Evolutionary conservation across 768 basidiomycete genomes (phyloP).

Genomic region (Boletus eberwhitei): DNA sequence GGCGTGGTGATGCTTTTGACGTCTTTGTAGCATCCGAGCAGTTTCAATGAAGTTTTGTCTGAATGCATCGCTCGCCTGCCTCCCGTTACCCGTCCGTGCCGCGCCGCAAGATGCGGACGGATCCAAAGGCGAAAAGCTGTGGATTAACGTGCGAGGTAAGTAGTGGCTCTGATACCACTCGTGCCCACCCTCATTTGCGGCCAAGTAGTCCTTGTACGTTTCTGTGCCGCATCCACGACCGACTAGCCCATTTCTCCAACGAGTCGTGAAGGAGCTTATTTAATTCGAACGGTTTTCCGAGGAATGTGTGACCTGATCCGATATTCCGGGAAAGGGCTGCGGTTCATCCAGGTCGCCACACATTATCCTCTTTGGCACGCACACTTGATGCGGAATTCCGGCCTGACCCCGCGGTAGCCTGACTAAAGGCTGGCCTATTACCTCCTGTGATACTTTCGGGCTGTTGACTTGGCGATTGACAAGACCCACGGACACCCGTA

Average conservation of each 20-base stretch:
- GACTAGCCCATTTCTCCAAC: slow-evolving; percentile 4
- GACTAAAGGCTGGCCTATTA: slow-evolving; percentile 15
- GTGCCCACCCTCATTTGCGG: slow-evolving; percentile 22
- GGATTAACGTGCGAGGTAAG: slow-evolving; percentile 2
- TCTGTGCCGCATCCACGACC: slow-evolving; percentile 16
- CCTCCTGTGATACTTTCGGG: slow-evolving; percentile 14
- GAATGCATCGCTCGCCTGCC: slow-evolving; percentile 5
- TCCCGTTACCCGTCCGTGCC: not conserved
- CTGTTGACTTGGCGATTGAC: slow-evolving; percentile 28
- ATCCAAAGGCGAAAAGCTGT: slow-evolving; percentile 17
- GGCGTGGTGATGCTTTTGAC: slow-evolving; percentile 12
- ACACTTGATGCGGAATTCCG: slow-evolving; percentile 17
- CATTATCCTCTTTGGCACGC: slow-evolving; percentile 17
- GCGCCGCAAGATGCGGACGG: slow-evolving; percentile 9
- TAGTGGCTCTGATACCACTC: slow-evolving; percentile 6
- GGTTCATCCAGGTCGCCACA: slow-evolving; percentile 12
- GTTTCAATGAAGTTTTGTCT: slow-evolving; percentile 6
- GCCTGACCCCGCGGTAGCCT: slow-evolving; percentile 14
- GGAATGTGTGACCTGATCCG: no score
- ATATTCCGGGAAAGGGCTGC: slow-evolving; percentile 9
- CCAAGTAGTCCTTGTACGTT: slow-evolving; percentile 21
- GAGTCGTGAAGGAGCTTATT: slow-evolving; percentile 12
- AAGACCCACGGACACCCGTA: slow-evolving; percentile 22
- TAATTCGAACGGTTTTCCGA: slow-evolving; percentile 6
- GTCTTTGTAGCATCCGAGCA: slow-evolving; percentile 10